These are phyloP conservation scores for Yamadazyma endophytica DNA, from an alignment of 805 yeast genomes.

Conservation along the genomic window DNA sequence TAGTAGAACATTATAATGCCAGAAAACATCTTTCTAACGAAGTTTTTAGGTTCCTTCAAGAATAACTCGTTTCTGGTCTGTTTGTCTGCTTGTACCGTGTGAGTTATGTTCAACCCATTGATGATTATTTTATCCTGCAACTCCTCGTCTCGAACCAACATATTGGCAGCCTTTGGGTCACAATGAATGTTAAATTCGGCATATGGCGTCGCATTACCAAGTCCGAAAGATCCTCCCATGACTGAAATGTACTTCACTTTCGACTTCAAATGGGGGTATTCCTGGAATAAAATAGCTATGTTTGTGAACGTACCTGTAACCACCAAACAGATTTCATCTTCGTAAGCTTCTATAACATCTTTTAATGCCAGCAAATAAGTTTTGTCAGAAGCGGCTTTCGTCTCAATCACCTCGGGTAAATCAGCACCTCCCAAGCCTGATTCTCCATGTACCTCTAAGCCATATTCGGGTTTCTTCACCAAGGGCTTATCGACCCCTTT, in stretches of 20 bases:
- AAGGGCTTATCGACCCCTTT: conserved; percentile 63
- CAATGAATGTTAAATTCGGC: conserved; percentile 75
- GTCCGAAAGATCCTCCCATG: conserved; percentile 71
- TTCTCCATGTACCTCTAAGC: conserved; percentile 67
- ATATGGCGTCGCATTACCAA: conserved; percentile 47
- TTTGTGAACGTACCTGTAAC: conserved; percentile 82
- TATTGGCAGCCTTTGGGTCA: conserved; percentile 73
- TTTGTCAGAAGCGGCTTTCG: conserved; percentile 16
- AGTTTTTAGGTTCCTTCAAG: conserved; percentile 13
- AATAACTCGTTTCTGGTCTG: conserved; percentile 19
- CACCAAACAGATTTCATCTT: conserved; percentile 53
- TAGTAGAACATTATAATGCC: conserved; percentile 20
- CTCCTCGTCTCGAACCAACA: conserved; percentile 45
- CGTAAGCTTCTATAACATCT: conserved; percentile 38
- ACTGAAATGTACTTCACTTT: conserved; percentile 54
- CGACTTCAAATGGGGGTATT: conserved; percentile 50
- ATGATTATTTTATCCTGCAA: conserved; percentile 49
- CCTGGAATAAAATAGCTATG: conserved; percentile 50
- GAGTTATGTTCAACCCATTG: conserved; percentile 69
- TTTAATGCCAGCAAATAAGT: conserved; percentile 33
- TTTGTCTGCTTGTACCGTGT: conserved; percentile 49
- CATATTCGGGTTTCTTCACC: conserved; percentile 43
- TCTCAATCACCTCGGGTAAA: conserved; percentile 48
- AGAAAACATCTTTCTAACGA: conserved; percentile 39
- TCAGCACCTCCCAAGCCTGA: conserved; percentile 76